phyloP scores from a whole-genome alignment of 768 basidiomycete species.

The Lentinula boryana region DNA sequence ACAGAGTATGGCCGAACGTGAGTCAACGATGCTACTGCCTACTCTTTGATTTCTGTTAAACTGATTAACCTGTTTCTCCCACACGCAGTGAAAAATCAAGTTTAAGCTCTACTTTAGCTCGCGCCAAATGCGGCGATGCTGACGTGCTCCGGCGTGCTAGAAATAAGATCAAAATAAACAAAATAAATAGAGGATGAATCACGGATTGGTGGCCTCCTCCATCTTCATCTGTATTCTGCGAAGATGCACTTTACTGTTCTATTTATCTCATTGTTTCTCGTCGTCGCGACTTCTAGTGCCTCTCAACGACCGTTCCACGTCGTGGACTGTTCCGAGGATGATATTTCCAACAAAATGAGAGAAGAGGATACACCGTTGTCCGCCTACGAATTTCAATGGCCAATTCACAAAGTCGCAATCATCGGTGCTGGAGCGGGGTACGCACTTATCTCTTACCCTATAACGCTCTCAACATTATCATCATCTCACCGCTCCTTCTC shows the following conservation, averaged over 20 bases:
- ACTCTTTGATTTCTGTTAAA: too few species aligned
- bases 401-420: slow-evolving; percentile 30
- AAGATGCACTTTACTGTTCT: neutral
- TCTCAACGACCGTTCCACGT: neutral
- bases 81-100: neutral
- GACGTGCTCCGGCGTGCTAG: neutral
- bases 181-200: neutral
- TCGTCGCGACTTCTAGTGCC: neutral
- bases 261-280: neutral
- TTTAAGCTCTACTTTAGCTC: neutral
- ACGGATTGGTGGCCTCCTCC: neutral
- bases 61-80: neutral
- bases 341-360: neutral
- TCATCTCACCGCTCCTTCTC: neutral
- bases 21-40: too few species aligned
- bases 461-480: neutral
- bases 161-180: neutral
- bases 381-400: slow-evolving; percentile 29
- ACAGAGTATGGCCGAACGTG: too few species aligned
- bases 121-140: neutral
- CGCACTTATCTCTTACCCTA: slow-evolving; percentile 5
- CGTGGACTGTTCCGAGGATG: neutral
- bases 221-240: neutral
- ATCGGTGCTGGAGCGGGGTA: slow-evolving; percentile 37
- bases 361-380: neutral